These are phyloP conservation scores for Trichoderma aggressivum DNA, from an alignment of 2,329 filamentous ascomycete genomes.

Conservation along the genomic window DNA sequence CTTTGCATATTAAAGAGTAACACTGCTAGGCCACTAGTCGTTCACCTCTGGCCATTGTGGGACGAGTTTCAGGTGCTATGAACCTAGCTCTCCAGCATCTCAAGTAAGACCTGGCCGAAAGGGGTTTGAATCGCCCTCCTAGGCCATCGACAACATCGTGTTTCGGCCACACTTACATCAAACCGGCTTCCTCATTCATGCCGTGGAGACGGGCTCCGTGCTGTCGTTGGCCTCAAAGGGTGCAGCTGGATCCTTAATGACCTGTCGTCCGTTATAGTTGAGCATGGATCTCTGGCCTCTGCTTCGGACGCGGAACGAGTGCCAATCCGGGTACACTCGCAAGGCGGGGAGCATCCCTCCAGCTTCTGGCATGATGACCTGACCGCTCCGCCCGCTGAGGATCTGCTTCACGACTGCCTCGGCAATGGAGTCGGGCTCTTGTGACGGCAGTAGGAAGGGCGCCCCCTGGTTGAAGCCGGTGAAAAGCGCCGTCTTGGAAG, in stretches of 20 bases:
- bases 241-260: constrained; percentile 43
- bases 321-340: constrained; percentile 60
- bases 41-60: constrained; percentile 13
- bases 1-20: background rate
- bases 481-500: constrained; percentile 37
- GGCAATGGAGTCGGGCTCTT: constrained; percentile 41
- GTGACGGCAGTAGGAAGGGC: constrained; percentile 33
- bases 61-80: constrained; percentile 10
- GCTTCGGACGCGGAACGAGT: constrained; percentile 51
- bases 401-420: constrained; percentile 49
- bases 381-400: constrained; percentile 45
- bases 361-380: constrained; percentile 45
- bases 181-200: constrained; percentile 8
- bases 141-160: background rate
- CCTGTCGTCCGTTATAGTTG: constrained; percentile 45
- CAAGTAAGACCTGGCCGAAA: background rate
- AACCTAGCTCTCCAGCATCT: background rate
- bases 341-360: constrained; percentile 41
- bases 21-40: background rate
- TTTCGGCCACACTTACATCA: background rate
- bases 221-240: constrained; percentile 31
- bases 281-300: constrained; percentile 41
- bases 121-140: background rate
- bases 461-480: constrained; percentile 54
- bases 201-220: background rate